Evolutionary conservation across 2,329 filamentous ascomycete genomes (phyloP).

Genomic region (Epichloe brachyelytri): DNA sequence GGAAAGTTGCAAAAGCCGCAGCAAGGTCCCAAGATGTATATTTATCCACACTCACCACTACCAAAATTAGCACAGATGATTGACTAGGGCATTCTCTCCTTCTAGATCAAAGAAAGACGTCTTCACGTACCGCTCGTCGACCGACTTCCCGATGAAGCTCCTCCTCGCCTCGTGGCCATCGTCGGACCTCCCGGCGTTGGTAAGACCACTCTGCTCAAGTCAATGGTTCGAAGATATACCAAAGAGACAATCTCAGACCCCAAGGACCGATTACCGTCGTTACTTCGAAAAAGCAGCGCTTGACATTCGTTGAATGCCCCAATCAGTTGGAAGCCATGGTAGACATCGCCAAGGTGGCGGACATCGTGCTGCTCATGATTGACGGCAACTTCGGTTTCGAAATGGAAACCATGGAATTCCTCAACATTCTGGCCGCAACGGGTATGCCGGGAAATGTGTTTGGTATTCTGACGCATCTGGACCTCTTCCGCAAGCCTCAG

Average conservation of each 20-base stretch:
- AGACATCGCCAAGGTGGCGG: constrained; percentile 90
- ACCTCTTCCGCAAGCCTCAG: constrained; percentile 89
- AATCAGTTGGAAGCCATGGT: constrained; percentile 95
- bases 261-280: constrained; percentile 91
- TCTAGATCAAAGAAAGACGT: constrained; percentile 81
- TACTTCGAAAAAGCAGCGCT: constrained; percentile 84
- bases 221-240: constrained; percentile 82
- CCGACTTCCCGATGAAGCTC: constrained; percentile 86
- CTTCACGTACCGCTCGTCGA: constrained; percentile 95
- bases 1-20: constrained; percentile 64
- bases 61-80: not conserved
- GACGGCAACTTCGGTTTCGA: constrained; percentile 98
- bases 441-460: constrained; percentile 99
- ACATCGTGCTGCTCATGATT: constrained; percentile 95
- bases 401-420: constrained; percentile 99
- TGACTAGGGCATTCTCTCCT: not conserved
- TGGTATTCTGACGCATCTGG: constrained; percentile 88
- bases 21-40: constrained; percentile 59
- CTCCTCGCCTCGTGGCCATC: constrained; percentile 83
- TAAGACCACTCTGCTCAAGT: constrained; percentile 93
- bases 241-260: constrained; percentile 84
- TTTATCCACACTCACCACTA: not conserved
- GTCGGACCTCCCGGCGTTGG: constrained; percentile 91
- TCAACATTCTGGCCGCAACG: constrained; percentile 83
- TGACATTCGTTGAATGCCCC: constrained; percentile 96